These are phyloP conservation scores for Eucalyptus coolabah DNA, from an alignment of 345 rosid genomes.

Conservation along the genomic window DNA sequence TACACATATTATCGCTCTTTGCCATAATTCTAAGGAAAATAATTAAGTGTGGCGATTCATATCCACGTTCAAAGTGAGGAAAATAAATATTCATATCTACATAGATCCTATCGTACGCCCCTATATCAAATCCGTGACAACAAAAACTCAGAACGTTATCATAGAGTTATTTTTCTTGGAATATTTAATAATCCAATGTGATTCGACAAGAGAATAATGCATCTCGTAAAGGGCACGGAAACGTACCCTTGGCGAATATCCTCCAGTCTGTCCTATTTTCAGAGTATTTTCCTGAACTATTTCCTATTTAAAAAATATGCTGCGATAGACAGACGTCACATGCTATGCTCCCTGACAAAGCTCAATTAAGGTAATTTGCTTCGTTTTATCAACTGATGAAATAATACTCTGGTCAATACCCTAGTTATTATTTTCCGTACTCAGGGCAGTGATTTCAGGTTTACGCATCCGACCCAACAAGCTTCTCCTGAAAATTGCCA, in stretches of 20 bases:
- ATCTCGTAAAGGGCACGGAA: background rate
- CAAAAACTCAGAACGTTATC: background rate
- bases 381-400: background rate
- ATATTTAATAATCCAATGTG: background rate
- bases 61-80: background rate
- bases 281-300: background rate
- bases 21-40: background rate
- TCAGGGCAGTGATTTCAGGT: background rate
- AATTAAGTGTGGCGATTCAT: background rate
- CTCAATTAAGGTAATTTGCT: background rate
- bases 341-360: background rate
- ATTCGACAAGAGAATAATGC: background rate
- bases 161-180: background rate
- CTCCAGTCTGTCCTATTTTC: background rate
- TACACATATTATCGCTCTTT: background rate
- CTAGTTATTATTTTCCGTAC: background rate
- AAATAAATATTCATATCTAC: background rate
- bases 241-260: background rate
- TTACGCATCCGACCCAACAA: background rate
- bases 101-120: background rate
- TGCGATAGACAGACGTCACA: background rate
- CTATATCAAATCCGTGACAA: background rate
- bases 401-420: background rate
- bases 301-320: background rate
- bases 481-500: background rate